Conservation (phyloP, 1,139 yeast species). For the Hanseniaspora sp. region DNA sequence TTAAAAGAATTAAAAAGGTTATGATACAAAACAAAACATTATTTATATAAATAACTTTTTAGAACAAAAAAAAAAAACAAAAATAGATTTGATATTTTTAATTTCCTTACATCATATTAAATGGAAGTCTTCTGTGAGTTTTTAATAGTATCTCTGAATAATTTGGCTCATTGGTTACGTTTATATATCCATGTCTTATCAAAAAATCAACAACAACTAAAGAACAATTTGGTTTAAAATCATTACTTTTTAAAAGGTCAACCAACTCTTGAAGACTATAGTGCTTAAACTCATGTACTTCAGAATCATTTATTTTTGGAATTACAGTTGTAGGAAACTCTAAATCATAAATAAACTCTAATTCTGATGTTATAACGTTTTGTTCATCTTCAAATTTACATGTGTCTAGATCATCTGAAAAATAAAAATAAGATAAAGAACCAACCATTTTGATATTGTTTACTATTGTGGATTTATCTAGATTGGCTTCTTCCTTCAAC, state of each 20-base stretch:
- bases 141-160: slow-evolving; percentile 47
- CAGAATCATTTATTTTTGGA: slow-evolving; percentile 77
- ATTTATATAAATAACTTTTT: too few relatives aligned
- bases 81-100: neutral
- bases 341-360: slow-evolving; percentile 69
- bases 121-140: slow-evolving; percentile 61
- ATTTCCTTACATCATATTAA: slow-evolving; percentile 29
- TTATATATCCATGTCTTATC: slow-evolving; percentile 64
- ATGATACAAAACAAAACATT: too few relatives aligned
- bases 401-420: slow-evolving; percentile 22
- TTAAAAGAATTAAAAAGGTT: too few relatives aligned
- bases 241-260: slow-evolving; percentile 37
- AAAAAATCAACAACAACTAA: slow-evolving; percentile 70
- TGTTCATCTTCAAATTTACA: slow-evolving; percentile 32
- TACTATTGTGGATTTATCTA: slow-evolving; percentile 42
- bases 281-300: slow-evolving; percentile 62
- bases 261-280: slow-evolving; percentile 50
- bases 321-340: slow-evolving; percentile 39
- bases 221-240: slow-evolving; percentile 86
- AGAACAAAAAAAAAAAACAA: neutral
- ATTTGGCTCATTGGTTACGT: slow-evolving; percentile 51
- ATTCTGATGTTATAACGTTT: slow-evolving; percentile 75
- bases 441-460: slow-evolving; percentile 45
- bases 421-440: slow-evolving; percentile 55
- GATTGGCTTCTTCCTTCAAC: slow-evolving; percentile 82